Evolutionary conservation across 2,329 filamentous ascomycete genomes (phyloP).

Genomic region (Dactylella cylindrospora): DNA sequence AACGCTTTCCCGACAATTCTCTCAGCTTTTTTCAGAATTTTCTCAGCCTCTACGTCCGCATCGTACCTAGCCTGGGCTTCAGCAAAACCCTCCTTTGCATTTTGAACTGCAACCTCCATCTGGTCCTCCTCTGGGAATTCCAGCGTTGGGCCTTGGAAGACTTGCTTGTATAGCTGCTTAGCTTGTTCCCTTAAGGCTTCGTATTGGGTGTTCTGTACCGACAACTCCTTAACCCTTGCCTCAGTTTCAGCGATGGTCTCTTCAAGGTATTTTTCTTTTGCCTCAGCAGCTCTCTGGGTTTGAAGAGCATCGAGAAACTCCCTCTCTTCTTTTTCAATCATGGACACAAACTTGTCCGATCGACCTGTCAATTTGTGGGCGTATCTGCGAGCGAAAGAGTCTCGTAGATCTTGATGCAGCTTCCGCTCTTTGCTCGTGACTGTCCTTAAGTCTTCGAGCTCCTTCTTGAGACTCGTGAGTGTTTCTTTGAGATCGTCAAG

Average conservation of each 20-base stretch:
- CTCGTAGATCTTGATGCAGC: slow-evolving; percentile 59
- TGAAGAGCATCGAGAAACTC: slow-evolving; percentile 61
- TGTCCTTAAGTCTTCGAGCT: slow-evolving; percentile 53
- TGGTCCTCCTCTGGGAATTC: slow-evolving; percentile 60
- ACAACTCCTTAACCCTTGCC: slow-evolving; percentile 51
- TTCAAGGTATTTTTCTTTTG: slow-evolving; percentile 54
- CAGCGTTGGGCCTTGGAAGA: slow-evolving; percentile 60
- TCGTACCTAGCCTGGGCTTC: slow-evolving; percentile 52
- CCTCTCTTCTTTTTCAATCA: slow-evolving; percentile 59
- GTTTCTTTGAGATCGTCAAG: slow-evolving; percentile 56
- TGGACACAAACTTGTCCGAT: slow-evolving; percentile 57
- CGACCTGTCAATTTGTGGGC: slow-evolving; percentile 58
- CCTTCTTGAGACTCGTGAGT: slow-evolving; percentile 51
- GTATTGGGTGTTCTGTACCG: slow-evolving; percentile 51
- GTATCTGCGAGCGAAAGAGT: slow-evolving; percentile 59
- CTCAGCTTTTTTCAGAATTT: slow-evolving; percentile 54
- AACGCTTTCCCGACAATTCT: slow-evolving; percentile 52
- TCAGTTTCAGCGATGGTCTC: slow-evolving; percentile 54
- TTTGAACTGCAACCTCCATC: slow-evolving; percentile 53
- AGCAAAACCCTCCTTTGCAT: slow-evolving; percentile 53
- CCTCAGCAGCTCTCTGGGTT: slow-evolving; percentile 55
- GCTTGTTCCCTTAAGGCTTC: slow-evolving; percentile 55
- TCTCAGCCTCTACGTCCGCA: slow-evolving; percentile 54
- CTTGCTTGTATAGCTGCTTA: slow-evolving; percentile 58
- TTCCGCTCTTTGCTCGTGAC: slow-evolving; percentile 57